A percentile compares a stretch with the other conserved stretches of the same genome.
These are phyloP conservation scores for Salvia miltiorrhiza DNA, from an alignment of 257 asterid genomes.

Conservation along the genomic window DNA sequence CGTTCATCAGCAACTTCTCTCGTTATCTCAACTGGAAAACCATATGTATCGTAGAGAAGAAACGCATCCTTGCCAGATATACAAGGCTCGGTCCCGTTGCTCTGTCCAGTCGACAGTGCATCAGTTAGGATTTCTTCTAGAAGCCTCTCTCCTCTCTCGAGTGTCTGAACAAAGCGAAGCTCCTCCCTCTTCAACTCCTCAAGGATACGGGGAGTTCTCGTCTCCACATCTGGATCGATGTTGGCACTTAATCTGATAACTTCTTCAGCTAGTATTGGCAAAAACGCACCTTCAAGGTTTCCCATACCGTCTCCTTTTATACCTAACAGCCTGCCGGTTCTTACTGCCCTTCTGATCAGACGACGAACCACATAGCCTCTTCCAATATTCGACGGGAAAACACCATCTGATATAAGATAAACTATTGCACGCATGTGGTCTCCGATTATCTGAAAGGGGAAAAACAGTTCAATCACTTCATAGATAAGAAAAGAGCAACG, in stretches of 20 bases:
- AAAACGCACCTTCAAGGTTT: constrained; percentile 71
- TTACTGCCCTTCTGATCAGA: constrained; percentile 84
- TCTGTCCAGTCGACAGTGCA: constrained; percentile 45
- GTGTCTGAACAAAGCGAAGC: constrained; percentile 75
- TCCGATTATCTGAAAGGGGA: constrained; percentile 68
- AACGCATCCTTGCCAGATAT: constrained; percentile 82
- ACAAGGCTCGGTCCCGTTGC: constrained; percentile 49
- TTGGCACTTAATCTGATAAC: constrained; percentile 64
- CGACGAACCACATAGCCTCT: constrained; percentile 96
- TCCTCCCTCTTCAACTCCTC: constrained; percentile 85
- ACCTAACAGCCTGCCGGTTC: constrained; percentile 87
- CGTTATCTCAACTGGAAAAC: constrained; percentile 93
- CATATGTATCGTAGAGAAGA: constrained; percentile 84
- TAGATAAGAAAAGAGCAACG: constrained; percentile 3
- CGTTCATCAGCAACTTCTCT: constrained; percentile 84
- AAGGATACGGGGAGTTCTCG: constrained; percentile 56
- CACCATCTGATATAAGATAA: constrained; percentile 94
- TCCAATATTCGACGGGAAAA: constrained; percentile 88
- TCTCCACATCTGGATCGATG: constrained; percentile 70
- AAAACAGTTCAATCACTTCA: constrained; percentile 1
- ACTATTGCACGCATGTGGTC: constrained; percentile 97
- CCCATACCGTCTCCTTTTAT: constrained; percentile 72
- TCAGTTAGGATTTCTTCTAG: constrained; percentile 67
- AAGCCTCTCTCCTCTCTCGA: constrained; percentile 94
- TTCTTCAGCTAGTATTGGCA: constrained; percentile 72